Evolutionary conservation across 1,284 basidiomycete species (phyloP), one percentile per base, ranked within the genome.

Genomic region (Tranzscheliella williamsii): DNA sequence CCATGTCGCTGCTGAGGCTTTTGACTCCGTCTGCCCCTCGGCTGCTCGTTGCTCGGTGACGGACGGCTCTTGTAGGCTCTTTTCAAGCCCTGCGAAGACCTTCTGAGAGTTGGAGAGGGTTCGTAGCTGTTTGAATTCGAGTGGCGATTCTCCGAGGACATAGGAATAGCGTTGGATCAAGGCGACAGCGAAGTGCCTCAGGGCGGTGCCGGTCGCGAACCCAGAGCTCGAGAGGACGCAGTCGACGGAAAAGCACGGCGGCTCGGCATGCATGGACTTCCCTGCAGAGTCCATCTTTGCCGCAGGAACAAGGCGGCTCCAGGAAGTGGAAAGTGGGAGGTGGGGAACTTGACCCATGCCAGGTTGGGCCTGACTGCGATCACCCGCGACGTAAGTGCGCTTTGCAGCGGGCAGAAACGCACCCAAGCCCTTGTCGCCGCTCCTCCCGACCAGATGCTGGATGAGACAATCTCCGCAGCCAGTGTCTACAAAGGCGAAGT

Each of bases 401-500:
- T 52, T 33, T 4, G 41, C 22, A 2, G 45, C 5, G 1, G 67
- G 67, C 1, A 69, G 45, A 22, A 69, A 65, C 3, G 57, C 56
- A 15, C 17, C 17, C 18, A 67, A 35, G 5, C 67, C 67, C 6
- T 45, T 40, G 12, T 45, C 21, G 4, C 67, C 67, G 8, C 43
- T 49, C 34, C 46, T 35, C 0, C 39, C 42, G 3, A 69, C 39
- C 2, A 65, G 44, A 26, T 63, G 58, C 15, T 56, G 52, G 23
- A 69, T 48, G 36, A 69, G 30, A 26, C 67, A 69, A 31, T 69
- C 67, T 22, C 67, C 67, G 34, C 67, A 69, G 4, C 29, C 30
- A 2, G 41, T 26, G 32, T 60, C 35, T 13, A 34, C 38, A 29
- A 49, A 58, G 11, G 54, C 37, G 17, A 69, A 62, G 21, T 36